A percentile compares a stretch with the other conserved stretches of the same genome.
These are phyloP conservation scores for Cryomyces minteri DNA, from an alignment of 495 filamentous ascomycete genomes.

Conservation along the genomic window DNA sequence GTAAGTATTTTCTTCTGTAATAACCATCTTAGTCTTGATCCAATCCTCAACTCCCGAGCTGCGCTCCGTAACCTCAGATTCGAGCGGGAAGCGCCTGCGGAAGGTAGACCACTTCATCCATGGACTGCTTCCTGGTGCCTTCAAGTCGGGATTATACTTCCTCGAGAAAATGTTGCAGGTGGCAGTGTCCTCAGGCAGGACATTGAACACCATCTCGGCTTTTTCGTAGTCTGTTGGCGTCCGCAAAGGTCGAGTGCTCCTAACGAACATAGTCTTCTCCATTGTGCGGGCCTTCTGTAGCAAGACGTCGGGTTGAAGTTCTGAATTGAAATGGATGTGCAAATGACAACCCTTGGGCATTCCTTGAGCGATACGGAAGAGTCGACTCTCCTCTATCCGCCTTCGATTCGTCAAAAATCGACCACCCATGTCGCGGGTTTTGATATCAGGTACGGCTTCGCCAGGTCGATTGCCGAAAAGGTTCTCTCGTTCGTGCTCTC, in stretches of 20 bases:
- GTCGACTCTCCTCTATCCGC: constrained; percentile 15
- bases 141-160: constrained; percentile 10
- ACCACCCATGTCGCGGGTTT: constrained; percentile 20
- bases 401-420: constrained; percentile 19
- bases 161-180: constrained; percentile 12
- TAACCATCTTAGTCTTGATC: constrained; percentile 12
- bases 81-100: constrained; percentile 4
- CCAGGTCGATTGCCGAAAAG: constrained; percentile 18
- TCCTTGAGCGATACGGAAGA: constrained; percentile 12
- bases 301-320: constrained; percentile 14
- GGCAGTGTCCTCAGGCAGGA: constrained; percentile 6
- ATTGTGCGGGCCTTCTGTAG: constrained; percentile 7
- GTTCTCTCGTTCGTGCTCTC: constrained; percentile 16
- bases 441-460: constrained; percentile 13
- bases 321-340: constrained; percentile 23
- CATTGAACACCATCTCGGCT: constrained; percentile 20
- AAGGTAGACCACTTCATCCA: constrained; percentile 17
- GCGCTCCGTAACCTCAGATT: background rate
- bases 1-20: constrained; percentile 13
- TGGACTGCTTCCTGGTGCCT: constrained; percentile 2
- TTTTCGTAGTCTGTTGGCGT: constrained; percentile 4
- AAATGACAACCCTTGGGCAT: constrained; percentile 19
- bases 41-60: constrained; percentile 10
- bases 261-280: constrained; percentile 15
- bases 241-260: constrained; percentile 12